Percentiles rank a stretch among this genome's conserved stretches.
These are phyloP conservation scores for Draba incana DNA, from an alignment of 345 rosid species.

Conservation along the genomic window DNA sequence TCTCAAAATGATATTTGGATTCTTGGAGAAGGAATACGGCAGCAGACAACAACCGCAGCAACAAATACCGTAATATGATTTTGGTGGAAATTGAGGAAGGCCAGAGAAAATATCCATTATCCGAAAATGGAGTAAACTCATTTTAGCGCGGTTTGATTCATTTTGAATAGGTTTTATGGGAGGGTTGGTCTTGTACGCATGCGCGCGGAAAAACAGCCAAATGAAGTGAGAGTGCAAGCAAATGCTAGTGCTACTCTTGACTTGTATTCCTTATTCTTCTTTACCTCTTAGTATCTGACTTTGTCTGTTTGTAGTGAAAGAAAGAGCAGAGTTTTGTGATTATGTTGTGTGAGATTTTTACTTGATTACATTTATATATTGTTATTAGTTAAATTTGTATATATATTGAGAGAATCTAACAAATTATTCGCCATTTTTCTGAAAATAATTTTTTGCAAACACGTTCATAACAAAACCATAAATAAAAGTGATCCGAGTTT, in stretches of 20 bases:
- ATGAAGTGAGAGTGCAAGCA: constrained; percentile 16
- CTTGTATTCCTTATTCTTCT: constrained; percentile 9
- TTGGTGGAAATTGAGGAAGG: constrained; percentile 25
- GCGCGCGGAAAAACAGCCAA: background rate
- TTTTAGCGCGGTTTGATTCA: background rate
- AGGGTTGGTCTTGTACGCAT: constrained; percentile 1
- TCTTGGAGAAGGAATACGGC: constrained; percentile 71
- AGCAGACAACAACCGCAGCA: constrained; percentile 43
- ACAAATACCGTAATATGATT: constrained; percentile 19
- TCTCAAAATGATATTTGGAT: constrained; percentile 62
- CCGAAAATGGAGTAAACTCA: constrained; percentile 1
- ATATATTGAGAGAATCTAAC: no score
- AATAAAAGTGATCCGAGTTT: no score
- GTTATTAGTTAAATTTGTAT: no score
- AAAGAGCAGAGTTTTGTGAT: constrained; percentile 37
- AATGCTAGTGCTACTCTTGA: constrained; percentile 17
- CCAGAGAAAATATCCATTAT: background rate
- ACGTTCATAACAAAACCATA: no score
- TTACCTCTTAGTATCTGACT: constrained; percentile 4
- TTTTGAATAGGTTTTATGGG: constrained; percentile 1
- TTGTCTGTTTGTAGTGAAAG: constrained; percentile 17
- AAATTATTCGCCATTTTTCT: no score
- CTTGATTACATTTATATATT: no score
- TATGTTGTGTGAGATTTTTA: no score
- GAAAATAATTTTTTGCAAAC: no score